Evolutionary conservation across 495 filamentous ascomycete genomes (phyloP), one percentile per base, ranked within the genome.

Genomic region (Daldinia bambusicola): DNA sequence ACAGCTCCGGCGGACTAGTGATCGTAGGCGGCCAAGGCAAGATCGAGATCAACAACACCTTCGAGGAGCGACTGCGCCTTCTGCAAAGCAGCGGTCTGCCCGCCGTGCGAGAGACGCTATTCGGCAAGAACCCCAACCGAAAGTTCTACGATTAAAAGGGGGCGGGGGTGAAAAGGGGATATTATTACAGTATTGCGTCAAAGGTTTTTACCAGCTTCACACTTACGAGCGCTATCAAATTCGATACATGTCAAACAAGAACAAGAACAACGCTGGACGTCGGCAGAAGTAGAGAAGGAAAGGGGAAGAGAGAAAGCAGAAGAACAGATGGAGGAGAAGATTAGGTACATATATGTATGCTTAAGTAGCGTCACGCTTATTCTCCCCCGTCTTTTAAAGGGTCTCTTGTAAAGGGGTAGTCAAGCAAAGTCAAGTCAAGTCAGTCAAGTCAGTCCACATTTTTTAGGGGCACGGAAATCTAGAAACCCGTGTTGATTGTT

Each of bases 31-130:
- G 90, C 53, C 85, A 88, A 65, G 96, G 96, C 76, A 97, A 94
- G 86, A 98, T 99, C 79, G 93, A 97, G 71, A 97, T 99, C 78
- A 93, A 97, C 88, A 98, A 99, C 82, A 98, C 95, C 30, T 90
- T 98, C 55, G 96, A 98, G 73, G 92, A 97, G 77, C 89, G 96
- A 61, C 83, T 99, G 80, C 89, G 88, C 67, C 82, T 98, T 61
- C 87, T 98, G 41, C 89, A 95, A 78, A 89, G 88, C 61, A 92
- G 92, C 72, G 92, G 92, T 31, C 86, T 98, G 43, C 96, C 96
- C 12, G 89, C 89, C 36, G 89, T 99, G 70, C 87, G 96, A 68
- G 86, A 91, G 77, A 90, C 87, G 3, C 82, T 99, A 41, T 98
- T 98, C 75, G 96, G 96, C 45, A 87, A 91, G 82, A 98, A 98